These are phyloP conservation scores for Amaranthus tricolor DNA, from an alignment of 179 eudicot species.

Conservation along the genomic window DNA sequence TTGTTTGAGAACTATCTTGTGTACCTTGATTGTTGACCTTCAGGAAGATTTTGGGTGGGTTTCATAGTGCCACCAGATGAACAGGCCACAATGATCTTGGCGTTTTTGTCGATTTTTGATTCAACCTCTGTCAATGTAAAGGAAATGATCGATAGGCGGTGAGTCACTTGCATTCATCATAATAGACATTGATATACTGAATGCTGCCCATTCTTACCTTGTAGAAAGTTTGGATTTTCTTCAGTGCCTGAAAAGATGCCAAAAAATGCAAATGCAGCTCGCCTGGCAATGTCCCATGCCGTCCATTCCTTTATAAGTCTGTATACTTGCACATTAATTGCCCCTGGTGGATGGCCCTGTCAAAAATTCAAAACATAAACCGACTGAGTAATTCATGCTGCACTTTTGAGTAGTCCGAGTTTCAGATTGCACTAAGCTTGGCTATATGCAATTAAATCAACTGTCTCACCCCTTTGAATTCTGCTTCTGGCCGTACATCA, in stretches of 20 bases:
- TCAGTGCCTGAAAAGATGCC: constrained; percentile 96
- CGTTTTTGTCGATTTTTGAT: constrained; percentile 58
- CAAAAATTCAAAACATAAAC: constrained; percentile 16
- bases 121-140: constrained; percentile 56
- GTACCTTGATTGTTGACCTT: constrained; percentile 97
- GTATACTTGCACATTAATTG: constrained; percentile 84
- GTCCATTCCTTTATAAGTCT: constrained; percentile 99
- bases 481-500: constrained; percentile 96
- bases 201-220: constrained; percentile 38
- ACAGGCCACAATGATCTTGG: constrained; percentile 95
- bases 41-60: constrained; percentile 91
- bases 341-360: constrained; percentile 91
- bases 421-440: not conserved
- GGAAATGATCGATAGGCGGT: constrained; percentile 7
- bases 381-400: not conserved
- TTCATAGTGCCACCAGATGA: constrained; percentile 90
- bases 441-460: constrained; percentile 1
- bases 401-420: not conserved
- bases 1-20: not conserved
- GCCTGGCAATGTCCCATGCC: constrained; percentile 97
- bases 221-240: constrained; percentile 90
- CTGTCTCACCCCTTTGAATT: constrained; percentile 70
- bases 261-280: constrained; percentile 95
- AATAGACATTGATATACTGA: not conserved
- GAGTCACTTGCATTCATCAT: constrained; percentile 1